Evolutionary conservation across 768 basidiomycete genomes (phyloP).

Genomic region (Tricholoma sp.): DNA sequence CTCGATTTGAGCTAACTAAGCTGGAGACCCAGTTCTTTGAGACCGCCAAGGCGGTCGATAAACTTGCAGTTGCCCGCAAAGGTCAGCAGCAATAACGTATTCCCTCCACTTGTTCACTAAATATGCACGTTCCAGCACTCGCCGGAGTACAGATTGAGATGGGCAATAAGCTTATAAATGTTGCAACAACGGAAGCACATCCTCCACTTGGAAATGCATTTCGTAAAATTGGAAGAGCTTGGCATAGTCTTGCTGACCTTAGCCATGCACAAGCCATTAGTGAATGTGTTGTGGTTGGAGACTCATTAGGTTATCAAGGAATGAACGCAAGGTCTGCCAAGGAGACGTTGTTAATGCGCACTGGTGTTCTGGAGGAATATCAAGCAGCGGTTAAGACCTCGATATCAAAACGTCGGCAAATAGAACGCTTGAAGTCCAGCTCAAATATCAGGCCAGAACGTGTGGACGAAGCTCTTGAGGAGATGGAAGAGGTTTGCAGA

Average conservation of each 20-base stretch:
- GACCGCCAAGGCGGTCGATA: slow-evolving; percentile 87
- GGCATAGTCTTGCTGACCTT: slow-evolving; percentile 85
- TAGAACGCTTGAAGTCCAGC: slow-evolving; percentile 84
- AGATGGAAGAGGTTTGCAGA: slow-evolving; percentile 77
- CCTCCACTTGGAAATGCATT: slow-evolving; percentile 79
- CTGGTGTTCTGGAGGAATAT: slow-evolving; percentile 89
- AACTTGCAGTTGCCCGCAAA: slow-evolving; percentile 74
- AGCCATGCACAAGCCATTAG: slow-evolving; percentile 89
- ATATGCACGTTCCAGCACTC: slow-evolving; percentile 45
- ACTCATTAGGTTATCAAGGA: slow-evolving; percentile 93
- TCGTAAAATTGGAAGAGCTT: slow-evolving; percentile 79
- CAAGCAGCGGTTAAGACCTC: slow-evolving; percentile 90
- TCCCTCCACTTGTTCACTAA: slow-evolving; percentile 1
- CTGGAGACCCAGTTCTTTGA: slow-evolving; percentile 92
- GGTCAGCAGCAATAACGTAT: slow-evolving; percentile 36
- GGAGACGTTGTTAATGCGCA: slow-evolving; percentile 87
- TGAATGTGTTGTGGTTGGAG: slow-evolving; percentile 94
- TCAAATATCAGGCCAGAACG: slow-evolving; percentile 80
- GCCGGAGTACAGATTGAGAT: slow-evolving; percentile 80
- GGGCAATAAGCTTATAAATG: slow-evolving; percentile 88
- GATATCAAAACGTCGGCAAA: slow-evolving; percentile 88
- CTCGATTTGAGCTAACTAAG: slow-evolving; percentile 88
- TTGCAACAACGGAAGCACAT: slow-evolving; percentile 86
- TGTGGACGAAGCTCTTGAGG: slow-evolving; percentile 89
- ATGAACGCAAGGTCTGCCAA: slow-evolving; percentile 97